Evolutionary conservation across 2,329 filamentous ascomycete species (phyloP).

Genomic region (Cucurbitaria berberidis): DNA sequence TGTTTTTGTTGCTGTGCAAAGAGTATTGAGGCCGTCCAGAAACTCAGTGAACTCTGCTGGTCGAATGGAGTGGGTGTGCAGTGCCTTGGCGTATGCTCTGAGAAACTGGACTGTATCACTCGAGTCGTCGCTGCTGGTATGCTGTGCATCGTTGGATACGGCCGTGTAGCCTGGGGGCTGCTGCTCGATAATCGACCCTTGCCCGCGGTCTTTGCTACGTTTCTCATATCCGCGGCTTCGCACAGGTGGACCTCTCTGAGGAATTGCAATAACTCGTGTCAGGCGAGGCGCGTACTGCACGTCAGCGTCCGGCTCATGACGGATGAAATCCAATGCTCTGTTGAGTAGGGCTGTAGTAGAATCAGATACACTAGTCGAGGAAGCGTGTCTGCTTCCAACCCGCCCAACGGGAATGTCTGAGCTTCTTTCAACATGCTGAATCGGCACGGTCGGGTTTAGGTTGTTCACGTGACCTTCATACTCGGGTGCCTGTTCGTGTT

Average conservation of each 20-base stretch:
- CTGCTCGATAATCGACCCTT: not conserved
- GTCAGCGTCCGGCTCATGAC: conserved; percentile 31
- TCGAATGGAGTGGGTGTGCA: conserved; percentile 38
- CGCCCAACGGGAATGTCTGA: conserved; percentile 32
- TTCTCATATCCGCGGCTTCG: conserved; percentile 1
- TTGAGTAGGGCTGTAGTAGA: conserved; percentile 21
- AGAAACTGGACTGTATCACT: conserved; percentile 30
- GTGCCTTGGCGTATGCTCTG: conserved; percentile 37
- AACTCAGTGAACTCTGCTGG: conserved; percentile 42
- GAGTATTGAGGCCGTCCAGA: conserved; percentile 40
- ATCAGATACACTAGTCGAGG: conserved; percentile 5
- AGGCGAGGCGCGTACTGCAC: conserved; percentile 32
- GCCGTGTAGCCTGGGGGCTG: not conserved
- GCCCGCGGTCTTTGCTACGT: conserved; percentile 2
- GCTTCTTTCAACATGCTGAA: conserved; percentile 30
- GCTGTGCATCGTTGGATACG: conserved; percentile 11
- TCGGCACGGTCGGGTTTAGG: conserved; percentile 27
- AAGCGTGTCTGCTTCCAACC: conserved; percentile 4
- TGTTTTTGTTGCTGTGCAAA: conserved; percentile 25
- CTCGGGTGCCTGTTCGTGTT: conserved; percentile 28
- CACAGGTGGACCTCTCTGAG: conserved; percentile 16
- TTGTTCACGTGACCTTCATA: conserved; percentile 25
- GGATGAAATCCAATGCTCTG: conserved; percentile 34
- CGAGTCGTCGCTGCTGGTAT: not conserved
- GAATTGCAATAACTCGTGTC: conserved; percentile 34